Evolutionary conservation across 495 filamentous ascomycete species (phyloP).

Genomic region (Penicillium parvum): DNA sequence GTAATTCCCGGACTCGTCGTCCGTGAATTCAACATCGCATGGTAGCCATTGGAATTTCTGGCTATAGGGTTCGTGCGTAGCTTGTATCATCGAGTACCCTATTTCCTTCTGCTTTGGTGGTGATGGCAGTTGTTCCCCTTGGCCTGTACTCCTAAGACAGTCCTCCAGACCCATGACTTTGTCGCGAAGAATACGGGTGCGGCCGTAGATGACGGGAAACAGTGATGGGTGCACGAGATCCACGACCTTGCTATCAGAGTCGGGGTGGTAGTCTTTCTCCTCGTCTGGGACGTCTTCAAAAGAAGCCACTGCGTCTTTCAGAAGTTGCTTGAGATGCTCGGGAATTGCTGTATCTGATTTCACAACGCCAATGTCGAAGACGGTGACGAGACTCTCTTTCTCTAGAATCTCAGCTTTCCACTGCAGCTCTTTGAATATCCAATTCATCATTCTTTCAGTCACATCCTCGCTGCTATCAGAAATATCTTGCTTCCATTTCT

Average conservation of each 20-base stretch:
- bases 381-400: constrained; percentile 23
- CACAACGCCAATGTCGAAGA: constrained; percentile 30
- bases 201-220: constrained; percentile 55
- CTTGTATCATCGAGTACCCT: not conserved
- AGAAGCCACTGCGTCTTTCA: constrained; percentile 19
- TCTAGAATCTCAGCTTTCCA: constrained; percentile 36
- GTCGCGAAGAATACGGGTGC: constrained; percentile 40
- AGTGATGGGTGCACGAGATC: constrained; percentile 60
- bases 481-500: constrained; percentile 37
- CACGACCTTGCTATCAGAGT: constrained; percentile 50
- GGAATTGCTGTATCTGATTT: constrained; percentile 35
- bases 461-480: constrained; percentile 26
- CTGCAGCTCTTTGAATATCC: constrained; percentile 47
- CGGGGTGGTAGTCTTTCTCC: constrained; percentile 56
- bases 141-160: constrained; percentile 35
- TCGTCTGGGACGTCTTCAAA: constrained; percentile 44
- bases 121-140: constrained; percentile 30
- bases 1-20: constrained; percentile 26
- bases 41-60: constrained; percentile 57
- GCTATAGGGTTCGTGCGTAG: not conserved
- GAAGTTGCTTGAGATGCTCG: constrained; percentile 14
- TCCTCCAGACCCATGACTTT: constrained; percentile 33
- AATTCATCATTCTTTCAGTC: constrained; percentile 45
- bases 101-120: not conserved
- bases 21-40: constrained; percentile 44